phyloP scores from a whole-genome alignment of 805 yeast genomes.

The Maudiozyma turicensis region DNA sequence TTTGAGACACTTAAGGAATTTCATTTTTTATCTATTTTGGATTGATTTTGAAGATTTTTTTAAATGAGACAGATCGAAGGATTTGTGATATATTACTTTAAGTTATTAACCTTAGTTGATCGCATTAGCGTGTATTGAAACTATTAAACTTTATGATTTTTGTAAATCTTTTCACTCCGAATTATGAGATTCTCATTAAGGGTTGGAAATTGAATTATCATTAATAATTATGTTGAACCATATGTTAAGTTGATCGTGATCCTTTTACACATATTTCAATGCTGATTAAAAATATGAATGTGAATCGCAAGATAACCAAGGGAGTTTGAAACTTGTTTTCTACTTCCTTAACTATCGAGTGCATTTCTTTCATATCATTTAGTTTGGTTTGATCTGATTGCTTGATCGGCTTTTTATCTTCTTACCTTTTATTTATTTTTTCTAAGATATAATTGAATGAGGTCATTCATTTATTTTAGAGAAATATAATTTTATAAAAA shows the following conservation, averaged over 20 bases:
- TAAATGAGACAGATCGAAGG: too few relatives aligned
- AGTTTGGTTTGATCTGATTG: conserved; percentile 7
- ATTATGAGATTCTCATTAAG: neutral
- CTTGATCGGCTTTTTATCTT: conserved; percentile 25
- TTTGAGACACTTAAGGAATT: too few relatives aligned
- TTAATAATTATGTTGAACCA: conserved; percentile 8
- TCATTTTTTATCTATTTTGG: too few relatives aligned
- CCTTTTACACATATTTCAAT: conserved; percentile 17
- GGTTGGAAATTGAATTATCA: neutral
- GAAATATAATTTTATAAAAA: neutral
- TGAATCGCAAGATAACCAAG: too few relatives aligned
- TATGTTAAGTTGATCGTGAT: conserved; percentile 23
- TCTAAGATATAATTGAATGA: conserved; percentile 16
- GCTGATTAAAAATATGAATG: too few relatives aligned
- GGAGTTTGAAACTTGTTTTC: too few relatives aligned
- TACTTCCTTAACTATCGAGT: too few relatives aligned
- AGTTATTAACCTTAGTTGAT: too few relatives aligned
- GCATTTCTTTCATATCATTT: conserved; percentile 1
- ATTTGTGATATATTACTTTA: too few relatives aligned
- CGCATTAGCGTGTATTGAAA: too few relatives aligned
- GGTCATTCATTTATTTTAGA: conserved; percentile 17
- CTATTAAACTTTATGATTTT: neutral
- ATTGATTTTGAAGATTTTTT: too few relatives aligned
- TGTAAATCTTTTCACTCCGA: neutral
- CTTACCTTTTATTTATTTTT: conserved; percentile 11